Evolutionary conservation across 768 basidiomycete genomes (phyloP).

Genomic region (Cystofilobasidium ferigula): DNA sequence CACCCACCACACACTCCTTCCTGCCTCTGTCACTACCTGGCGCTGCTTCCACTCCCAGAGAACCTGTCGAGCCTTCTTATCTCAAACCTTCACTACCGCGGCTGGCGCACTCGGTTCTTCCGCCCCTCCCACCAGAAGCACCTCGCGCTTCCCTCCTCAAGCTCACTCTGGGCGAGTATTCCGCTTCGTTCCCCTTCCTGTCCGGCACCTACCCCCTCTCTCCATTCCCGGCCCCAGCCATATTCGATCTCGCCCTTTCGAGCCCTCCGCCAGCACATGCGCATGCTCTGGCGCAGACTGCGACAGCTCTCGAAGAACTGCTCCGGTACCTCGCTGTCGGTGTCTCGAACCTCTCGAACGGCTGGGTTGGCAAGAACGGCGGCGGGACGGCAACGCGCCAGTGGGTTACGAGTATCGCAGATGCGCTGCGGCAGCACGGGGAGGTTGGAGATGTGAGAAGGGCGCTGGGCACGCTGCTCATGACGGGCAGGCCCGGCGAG

Average conservation of each 20-base stretch:
- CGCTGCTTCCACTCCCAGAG: neutral
- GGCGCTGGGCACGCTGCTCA: conserved; percentile 7
- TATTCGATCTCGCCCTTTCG: neutral
- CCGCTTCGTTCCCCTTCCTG: conserved; percentile 5
- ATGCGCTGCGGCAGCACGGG: conserved; percentile 2
- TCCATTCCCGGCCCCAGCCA: neutral
- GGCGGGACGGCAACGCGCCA: neutral
- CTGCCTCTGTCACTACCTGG: neutral
- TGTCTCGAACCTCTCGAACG: neutral
- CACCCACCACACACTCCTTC: neutral
- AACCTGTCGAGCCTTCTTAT: neutral
- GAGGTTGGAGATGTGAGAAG: conserved; percentile 5
- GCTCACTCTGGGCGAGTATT: neutral
- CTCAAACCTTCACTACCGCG: neutral
- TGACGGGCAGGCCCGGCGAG: conserved; percentile 17
- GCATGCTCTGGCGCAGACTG: neutral
- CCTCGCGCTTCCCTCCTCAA: conserved; percentile 1
- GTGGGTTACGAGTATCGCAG: neutral
- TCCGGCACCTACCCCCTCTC: conserved; percentile 17
- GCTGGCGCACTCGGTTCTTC: neutral
- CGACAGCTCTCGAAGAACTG: conserved; percentile 13
- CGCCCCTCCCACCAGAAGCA: neutral
- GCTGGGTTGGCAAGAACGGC: conserved; percentile 13
- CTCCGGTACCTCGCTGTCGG: conserved; percentile 4
- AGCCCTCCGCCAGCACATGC: neutral